phyloP scores from a whole-genome alignment of 345 rosid genomes.

The Gossypium turneri region DNA sequence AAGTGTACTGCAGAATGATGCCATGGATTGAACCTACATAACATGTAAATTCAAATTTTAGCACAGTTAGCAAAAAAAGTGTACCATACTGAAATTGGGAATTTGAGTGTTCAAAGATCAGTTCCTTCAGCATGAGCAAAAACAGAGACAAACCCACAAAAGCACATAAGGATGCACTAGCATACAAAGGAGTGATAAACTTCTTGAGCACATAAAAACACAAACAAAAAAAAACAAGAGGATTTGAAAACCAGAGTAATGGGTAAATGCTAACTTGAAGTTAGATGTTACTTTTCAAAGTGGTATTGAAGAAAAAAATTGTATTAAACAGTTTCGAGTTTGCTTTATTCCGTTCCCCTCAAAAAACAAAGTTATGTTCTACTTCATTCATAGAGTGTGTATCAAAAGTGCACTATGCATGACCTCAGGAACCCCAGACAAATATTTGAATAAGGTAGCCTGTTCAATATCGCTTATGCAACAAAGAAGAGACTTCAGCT shows the following conservation, averaged over 20 bases:
- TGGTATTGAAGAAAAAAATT: not conserved
- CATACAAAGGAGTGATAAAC: not conserved
- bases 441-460: not conserved
- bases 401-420: not conserved
- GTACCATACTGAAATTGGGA: not conserved
- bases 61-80: not conserved
- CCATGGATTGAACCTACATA: constrained; percentile 83
- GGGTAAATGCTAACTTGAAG: not conserved
- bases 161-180: not conserved
- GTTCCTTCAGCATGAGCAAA: not conserved
- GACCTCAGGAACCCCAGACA: not conserved
- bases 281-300: not conserved
- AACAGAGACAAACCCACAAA: not conserved
- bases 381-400: not conserved
- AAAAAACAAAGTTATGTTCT: not conserved
- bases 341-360: not conserved
- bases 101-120: not conserved
- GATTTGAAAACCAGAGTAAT: not conserved
- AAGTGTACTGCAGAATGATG: constrained; percentile 93
- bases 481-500: not conserved
- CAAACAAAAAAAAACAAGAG: not conserved
- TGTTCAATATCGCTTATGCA: not conserved
- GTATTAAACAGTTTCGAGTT: not conserved
- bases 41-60: constrained; percentile 3
- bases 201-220: not conserved